Evolutionary conservation across 371 early-diverging fungal genomes (phyloP).

Genomic region (Rozella allomycis): DNA sequence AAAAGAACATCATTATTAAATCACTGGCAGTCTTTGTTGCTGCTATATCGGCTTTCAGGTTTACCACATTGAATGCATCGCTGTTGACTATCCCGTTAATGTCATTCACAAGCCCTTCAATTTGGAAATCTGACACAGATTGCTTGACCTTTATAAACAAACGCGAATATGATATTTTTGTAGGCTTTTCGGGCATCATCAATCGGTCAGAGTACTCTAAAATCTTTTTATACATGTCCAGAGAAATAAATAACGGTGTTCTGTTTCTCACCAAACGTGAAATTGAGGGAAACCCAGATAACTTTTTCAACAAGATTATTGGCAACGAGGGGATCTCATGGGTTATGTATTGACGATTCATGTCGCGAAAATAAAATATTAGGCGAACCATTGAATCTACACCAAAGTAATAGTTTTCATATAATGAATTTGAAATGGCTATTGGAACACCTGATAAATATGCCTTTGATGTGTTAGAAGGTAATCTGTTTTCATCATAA

Average conservation of each 20-base stretch:
- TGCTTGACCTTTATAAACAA: constrained; percentile 2
- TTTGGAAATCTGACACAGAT: constrained; percentile 3
- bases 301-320: constrained; percentile 2
- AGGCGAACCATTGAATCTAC: too few species aligned
- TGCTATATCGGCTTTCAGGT: not conserved
- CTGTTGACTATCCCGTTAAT: constrained; percentile 1
- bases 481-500: too few species aligned
- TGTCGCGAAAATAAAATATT: too few species aligned
- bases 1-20: constrained; percentile 4
- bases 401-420: too few species aligned
- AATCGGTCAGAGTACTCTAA: not conserved
- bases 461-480: too few species aligned
- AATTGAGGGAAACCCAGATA: constrained; percentile 4
- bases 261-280: not conserved
- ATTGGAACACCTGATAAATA: too few species aligned
- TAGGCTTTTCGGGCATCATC: not conserved
- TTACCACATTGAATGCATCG: not conserved
- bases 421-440: too few species aligned
- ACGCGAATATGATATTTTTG: not conserved
- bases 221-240: not conserved
- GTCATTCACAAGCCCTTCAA: constrained; percentile 3
- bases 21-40: not conserved
- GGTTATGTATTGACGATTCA: not conserved
- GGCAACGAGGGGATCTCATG: constrained; percentile 2
- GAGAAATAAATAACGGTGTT: not conserved